Base-by-base conservation (phyloP, 1,139 yeast genomes). In the Scheffersomyces cryptocercus region DNA sequence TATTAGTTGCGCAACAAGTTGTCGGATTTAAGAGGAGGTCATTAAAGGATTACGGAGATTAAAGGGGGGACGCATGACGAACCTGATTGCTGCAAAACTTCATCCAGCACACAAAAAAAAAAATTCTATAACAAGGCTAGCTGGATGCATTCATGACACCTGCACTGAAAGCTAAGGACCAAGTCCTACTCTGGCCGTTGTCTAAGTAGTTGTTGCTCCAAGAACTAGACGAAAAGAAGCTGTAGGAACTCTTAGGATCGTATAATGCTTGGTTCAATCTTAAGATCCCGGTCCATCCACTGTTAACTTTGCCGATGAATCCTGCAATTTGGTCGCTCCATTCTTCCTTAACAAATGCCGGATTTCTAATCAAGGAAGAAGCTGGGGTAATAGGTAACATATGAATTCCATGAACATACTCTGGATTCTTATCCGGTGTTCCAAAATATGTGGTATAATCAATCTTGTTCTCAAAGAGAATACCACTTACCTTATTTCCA, bases 381-480 rank as follows among this genome's bases (percentile, higher is more conserved):
- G 88, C 82, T 0, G 97, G 93, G 0, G 96, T 89, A 38, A 88
- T 73, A 24, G 99, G 96, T 46, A 93, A 75, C 85, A 95, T 93
- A 61, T 93, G 98, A 50, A 93, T 91, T 59, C 97, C 97, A 58
- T 91, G 98, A 42, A 93, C 90, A 63, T 86, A 93, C 64, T 91
- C 93, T 12, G 76, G 71, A 45, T 73, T 64, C 14, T 45, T 33
- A 35, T 73, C 59, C 31, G 56, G 54, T 11, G 51, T 32, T 2
- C 97, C 97, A 57, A 90, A 90, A 67, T 84, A 90, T 1, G 97
- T 93, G 3, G 97, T 89, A 67, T 88, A 96, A 54, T 88, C 96
- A 46, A 88, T 68, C 68, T 93, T 91, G 67, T 91, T 91, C 64
- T 91, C 97, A 62, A 82, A 86, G 40, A 84, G 60, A 35, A 88